Conservation (phyloP, 768 basidiomycete species). For the Mycena crocata region DNA sequence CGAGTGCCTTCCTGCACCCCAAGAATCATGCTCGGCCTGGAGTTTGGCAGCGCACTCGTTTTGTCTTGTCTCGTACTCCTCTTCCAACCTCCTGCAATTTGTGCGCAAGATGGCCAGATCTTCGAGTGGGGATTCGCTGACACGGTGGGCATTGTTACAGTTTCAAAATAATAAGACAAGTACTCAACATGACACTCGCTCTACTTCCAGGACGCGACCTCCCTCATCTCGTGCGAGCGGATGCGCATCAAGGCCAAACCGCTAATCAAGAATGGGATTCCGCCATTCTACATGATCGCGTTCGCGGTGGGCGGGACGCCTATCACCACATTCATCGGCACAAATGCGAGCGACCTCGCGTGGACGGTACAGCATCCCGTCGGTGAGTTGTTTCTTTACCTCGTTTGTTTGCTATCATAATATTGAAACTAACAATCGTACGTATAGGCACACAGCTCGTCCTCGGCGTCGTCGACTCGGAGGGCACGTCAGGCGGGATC, state of each 20-base stretch:
- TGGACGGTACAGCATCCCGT: constrained; percentile 56
- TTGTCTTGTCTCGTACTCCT: too few species aligned
- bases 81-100: too few species aligned
- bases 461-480: not conserved
- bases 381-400: constrained; percentile 45
- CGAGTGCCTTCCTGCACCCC: too few species aligned
- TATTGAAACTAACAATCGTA: too few species aligned
- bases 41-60: too few species aligned
- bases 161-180: not conserved
- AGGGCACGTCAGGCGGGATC: not conserved
- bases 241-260: not conserved
- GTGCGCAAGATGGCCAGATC: too few species aligned
- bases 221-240: not conserved
- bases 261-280: constrained; percentile 15
- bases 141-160: not conserved
- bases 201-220: constrained; percentile 7
- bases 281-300: constrained; percentile 58
- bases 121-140: constrained; percentile 19
- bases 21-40: too few species aligned
- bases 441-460: not conserved
- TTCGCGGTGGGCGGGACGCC: constrained; percentile 51
- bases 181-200: too few species aligned
- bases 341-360: constrained; percentile 45
- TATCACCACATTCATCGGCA: constrained; percentile 49
- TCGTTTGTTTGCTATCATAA: not conserved